Evolutionary conservation across 2,329 filamentous ascomycete species (phyloP).

Genomic region (Tolypocladium ophioglossoides): DNA sequence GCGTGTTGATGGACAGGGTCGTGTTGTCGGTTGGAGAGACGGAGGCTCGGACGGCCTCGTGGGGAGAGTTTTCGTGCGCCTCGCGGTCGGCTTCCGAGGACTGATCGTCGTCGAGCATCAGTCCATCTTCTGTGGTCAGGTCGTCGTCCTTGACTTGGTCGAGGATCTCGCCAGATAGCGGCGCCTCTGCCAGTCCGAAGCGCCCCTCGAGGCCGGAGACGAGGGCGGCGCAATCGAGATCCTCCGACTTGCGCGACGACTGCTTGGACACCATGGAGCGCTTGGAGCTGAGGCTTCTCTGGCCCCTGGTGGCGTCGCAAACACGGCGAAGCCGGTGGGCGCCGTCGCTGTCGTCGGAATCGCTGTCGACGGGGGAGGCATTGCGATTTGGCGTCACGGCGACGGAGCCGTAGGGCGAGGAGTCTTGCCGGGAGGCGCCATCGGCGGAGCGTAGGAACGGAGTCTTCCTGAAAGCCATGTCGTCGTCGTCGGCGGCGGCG

Average conservation of each 20-base stretch:
- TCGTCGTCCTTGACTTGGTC: slow-evolving; percentile 31
- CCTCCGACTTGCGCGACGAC: slow-evolving; percentile 31
- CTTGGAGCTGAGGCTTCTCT: slow-evolving; percentile 18
- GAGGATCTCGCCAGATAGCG: slow-evolving; percentile 33
- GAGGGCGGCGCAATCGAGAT: slow-evolving; percentile 40
- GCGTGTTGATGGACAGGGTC: slow-evolving; percentile 73
- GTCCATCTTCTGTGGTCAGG: slow-evolving; percentile 22
- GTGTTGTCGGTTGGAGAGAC: slow-evolving; percentile 68
- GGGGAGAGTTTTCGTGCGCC: slow-evolving; percentile 60
- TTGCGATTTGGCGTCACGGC: slow-evolving; percentile 23
- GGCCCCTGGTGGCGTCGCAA: slow-evolving; percentile 17
- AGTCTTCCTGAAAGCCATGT: slow-evolving; percentile 25
- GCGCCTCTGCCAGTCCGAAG: slow-evolving; percentile 38
- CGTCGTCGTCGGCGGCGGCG: slow-evolving; percentile 5
- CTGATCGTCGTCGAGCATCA: slow-evolving; percentile 25
- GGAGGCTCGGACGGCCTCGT: slow-evolving; percentile 70
- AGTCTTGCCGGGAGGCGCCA: slow-evolving; percentile 11
- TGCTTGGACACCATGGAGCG: slow-evolving; percentile 20
- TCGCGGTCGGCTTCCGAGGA: slow-evolving; percentile 34
- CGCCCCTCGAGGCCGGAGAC: slow-evolving; percentile 42
- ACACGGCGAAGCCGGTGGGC: slow-evolving; percentile 22
- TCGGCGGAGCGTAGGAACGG: slow-evolving; percentile 22
- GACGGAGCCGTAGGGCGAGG: slow-evolving; percentile 28
- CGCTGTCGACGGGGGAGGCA: slow-evolving; percentile 23
- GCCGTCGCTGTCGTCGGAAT: slow-evolving; percentile 18